Evolutionary conservation across 108 stramenopile species (phyloP).

Genomic region (Conticribra guillardii): DNA sequence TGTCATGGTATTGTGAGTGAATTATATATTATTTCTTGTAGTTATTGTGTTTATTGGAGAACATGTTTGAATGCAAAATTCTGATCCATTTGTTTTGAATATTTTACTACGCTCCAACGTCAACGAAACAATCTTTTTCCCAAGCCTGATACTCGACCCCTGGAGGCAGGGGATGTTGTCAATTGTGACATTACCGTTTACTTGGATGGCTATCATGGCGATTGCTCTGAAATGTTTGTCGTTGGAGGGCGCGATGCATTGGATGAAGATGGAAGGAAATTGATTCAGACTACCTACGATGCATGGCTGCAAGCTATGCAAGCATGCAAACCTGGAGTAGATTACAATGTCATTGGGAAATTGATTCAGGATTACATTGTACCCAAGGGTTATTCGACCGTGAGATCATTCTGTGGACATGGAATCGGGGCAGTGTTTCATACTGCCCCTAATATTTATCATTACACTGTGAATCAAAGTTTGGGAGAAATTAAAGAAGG

Average conservation of each 20-base stretch:
- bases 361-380: conserved; percentile 88
- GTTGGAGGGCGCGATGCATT: conserved; percentile 81
- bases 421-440: conserved; percentile 96
- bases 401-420: conserved; percentile 94
- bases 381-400: conserved; percentile 73
- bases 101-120: too few relatives aligned
- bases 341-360: conserved; percentile 94
- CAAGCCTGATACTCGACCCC: conserved; percentile 89
- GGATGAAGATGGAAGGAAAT: conserved; percentile 55
- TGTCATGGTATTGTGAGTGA: conserved; percentile 99
- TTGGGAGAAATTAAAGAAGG: conserved; percentile 91
- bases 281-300: conserved; percentile 92
- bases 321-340: conserved; percentile 73
- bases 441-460: conserved; percentile 93
- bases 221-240: conserved; percentile 98
- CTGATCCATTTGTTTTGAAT: too few relatives aligned
- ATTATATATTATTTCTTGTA: too few relatives aligned
- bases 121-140: too few relatives aligned
- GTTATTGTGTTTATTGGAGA: too few relatives aligned
- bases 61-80: too few relatives aligned
- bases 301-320: conserved; percentile 81
- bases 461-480: conserved; percentile 92
- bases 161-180: conserved; percentile 93
- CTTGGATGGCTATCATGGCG: conserved; percentile 95
- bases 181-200: conserved; percentile 97